Conservation (phyloP, 345 rosid genomes). For the Rubroshorea leprosula region DNA sequence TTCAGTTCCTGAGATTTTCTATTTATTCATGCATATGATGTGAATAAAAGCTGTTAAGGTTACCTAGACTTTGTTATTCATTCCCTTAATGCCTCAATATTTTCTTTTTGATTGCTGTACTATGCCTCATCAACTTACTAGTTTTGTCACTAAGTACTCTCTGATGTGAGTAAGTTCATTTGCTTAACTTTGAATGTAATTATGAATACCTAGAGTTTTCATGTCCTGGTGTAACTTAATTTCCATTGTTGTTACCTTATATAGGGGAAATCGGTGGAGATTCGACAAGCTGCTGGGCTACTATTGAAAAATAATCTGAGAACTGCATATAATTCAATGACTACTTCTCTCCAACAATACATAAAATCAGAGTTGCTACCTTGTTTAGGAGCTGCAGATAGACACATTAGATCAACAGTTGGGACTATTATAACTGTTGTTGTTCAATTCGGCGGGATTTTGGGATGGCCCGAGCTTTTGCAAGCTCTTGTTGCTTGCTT, state of each 20-base stretch:
- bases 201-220: not conserved
- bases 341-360: slow-evolving; percentile 52
- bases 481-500: slow-evolving; percentile 75
- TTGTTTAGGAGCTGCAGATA: slow-evolving; percentile 85
- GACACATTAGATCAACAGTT: slow-evolving; percentile 80
- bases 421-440: slow-evolving; percentile 83
- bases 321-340: slow-evolving; percentile 58
- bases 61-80: no score
- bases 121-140: not conserved
- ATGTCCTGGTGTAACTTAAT: not conserved
- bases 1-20: not conserved
- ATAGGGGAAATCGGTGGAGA: slow-evolving; percentile 79
- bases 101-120: not conserved
- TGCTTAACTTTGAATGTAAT: not conserved
- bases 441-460: slow-evolving; percentile 62
- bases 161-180: not conserved
- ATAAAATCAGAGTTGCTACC: slow-evolving; percentile 79
- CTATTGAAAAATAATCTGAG: slow-evolving; percentile 83
- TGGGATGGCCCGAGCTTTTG: slow-evolving; percentile 85
- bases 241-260: slow-evolving; percentile 11
- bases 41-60: no score
- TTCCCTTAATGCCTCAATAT: no score
- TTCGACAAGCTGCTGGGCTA: slow-evolving; percentile 97
- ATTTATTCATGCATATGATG: not conserved
- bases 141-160: not conserved